These are phyloP conservation scores for Rosa persica DNA, from an alignment of 306 rosid species.

Conservation along the genomic window DNA sequence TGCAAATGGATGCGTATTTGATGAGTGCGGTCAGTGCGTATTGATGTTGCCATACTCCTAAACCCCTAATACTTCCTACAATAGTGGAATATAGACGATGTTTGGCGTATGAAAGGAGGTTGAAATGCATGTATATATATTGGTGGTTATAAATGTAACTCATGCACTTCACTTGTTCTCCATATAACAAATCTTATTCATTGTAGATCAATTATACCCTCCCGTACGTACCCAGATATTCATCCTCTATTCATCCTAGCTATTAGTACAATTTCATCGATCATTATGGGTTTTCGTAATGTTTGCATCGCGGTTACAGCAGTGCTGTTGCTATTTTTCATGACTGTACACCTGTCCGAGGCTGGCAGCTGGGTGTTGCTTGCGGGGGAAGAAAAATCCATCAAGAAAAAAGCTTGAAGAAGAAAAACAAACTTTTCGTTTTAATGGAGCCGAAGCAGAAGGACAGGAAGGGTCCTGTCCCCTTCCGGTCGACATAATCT, in stretches of 20 bases:
- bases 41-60: neutral
- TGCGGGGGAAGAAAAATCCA: neutral
- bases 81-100: neutral
- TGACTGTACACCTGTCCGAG: neutral
- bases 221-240: neutral
- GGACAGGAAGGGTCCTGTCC: neutral
- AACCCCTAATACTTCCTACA: neutral
- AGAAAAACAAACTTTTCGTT: neutral
- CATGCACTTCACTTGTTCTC: neutral
- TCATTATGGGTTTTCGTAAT: neutral
- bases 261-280: neutral
- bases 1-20: conserved; percentile 78
- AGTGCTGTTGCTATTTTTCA: neutral
- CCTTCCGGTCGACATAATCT: neutral
- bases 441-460: neutral
- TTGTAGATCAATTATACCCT: too few relatives aligned
- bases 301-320: neutral
- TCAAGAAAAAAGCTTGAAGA: neutral
- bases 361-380: neutral
- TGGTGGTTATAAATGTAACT: neutral
- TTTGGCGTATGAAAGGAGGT: neutral
- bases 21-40: too few relatives aligned
- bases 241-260: neutral
- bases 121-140: neutral
- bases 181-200: neutral